Base-by-base conservation (phyloP, 2,329 filamentous ascomycete genomes). In the Aspergillus sp. region DNA sequence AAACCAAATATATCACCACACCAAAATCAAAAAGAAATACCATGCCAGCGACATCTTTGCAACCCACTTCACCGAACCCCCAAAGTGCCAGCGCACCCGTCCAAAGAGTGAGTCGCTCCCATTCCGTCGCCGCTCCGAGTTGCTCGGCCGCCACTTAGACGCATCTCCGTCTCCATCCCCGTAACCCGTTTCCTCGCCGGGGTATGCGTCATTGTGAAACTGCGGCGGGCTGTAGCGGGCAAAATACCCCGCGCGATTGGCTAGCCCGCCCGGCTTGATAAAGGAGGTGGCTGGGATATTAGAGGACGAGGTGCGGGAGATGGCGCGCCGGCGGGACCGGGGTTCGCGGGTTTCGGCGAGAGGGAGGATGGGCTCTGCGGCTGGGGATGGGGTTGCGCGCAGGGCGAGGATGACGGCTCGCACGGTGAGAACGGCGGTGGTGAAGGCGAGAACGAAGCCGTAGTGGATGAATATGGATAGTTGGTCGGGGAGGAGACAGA, bases 401-500 rank as follows among this genome's bases (percentile, higher is more conserved):
- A 74, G 56, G n/a, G 68, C 60, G 42, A 70, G 55, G 55, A 69
- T 60, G 19, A 71, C 64, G 12, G 83, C 79, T 44, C 80, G 77
- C 15, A 79, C 57, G 24, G 79, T 54, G 7, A 87, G 74, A 5
- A 80, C 55, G 17, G 77, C 15, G 0, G 86, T 54, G 1, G 83
- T 86, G 40, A 85, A 57, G 8, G 70, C 80, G 1, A 88, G 78
- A 15, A 95, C 79, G 27, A 83, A 77, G 34, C 81, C 85, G 70
- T 99, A 99, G 56, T 85, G 83, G 60, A 95, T 86, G 74, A 93
- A 96, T 6, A 92, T 93, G 50, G 84, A 83, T 11, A 97, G 80
- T 73, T 97, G 92, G 72, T 93, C 91, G 0, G 95, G 95, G 8
- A 98, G 81, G 2, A 99, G 83, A 70, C 95, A 99, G 2, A 98